These are phyloP conservation scores for Ambrosia trifida DNA, from an alignment of 129 eudicot species.

Conservation along the genomic window DNA sequence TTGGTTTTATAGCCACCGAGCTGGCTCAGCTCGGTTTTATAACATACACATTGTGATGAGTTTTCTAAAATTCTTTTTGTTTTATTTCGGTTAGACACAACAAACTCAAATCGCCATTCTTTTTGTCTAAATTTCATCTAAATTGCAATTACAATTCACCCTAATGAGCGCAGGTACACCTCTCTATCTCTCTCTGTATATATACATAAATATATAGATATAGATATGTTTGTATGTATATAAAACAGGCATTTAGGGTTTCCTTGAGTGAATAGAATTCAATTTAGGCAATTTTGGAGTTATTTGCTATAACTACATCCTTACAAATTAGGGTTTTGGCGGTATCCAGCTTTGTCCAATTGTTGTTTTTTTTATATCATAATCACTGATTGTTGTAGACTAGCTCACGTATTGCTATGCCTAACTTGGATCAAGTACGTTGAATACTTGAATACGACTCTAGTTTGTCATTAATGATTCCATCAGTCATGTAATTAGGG, in stretches of 20 bases:
- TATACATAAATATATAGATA: neutral
- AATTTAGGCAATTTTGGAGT: constrained; percentile 1
- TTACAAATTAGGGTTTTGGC: neutral
- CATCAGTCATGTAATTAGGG: neutral
- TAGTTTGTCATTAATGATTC: constrained; percentile 10
- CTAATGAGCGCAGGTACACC: constrained; percentile 45
- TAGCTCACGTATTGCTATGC: constrained; percentile 2
- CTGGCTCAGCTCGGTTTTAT: no score
- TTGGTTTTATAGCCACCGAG: no score
- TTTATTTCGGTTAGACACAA: neutral
- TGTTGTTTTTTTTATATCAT: neutral
- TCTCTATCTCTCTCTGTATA: constrained; percentile 13
- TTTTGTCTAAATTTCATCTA: neutral
- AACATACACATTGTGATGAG: no score
- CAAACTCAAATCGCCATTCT: neutral
- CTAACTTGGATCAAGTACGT: constrained; percentile 16
- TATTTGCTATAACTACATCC: neutral
- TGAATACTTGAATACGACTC: constrained; percentile 21
- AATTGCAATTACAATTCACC: neutral
- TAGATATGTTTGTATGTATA: neutral
- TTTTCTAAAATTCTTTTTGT: no score
- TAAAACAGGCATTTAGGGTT: constrained; percentile 10
- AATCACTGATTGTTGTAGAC: neutral
- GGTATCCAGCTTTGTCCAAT: no score
- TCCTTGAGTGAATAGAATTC: neutral